These are phyloP conservation scores for Barnettozyma sp. DNA, from an alignment of 805 yeast genomes.

Conservation along the genomic window DNA sequence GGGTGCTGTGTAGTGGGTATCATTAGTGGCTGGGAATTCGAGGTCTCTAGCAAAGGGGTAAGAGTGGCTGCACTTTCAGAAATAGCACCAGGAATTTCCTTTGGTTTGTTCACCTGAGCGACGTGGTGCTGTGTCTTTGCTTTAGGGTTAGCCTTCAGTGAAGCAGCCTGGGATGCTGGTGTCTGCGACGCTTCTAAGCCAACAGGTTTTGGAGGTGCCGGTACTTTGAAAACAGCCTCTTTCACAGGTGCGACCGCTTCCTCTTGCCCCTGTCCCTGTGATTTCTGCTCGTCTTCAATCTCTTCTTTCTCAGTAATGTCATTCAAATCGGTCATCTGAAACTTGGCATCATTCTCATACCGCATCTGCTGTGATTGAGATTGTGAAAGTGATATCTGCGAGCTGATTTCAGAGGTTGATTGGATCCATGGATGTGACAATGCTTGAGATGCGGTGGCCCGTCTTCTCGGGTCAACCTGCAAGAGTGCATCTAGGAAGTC, in stretches of 20 bases:
- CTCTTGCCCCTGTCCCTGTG: constrained; percentile 1
- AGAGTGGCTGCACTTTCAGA: constrained; percentile 6
- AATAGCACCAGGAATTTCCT: too few relatives aligned
- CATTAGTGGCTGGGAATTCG: too few relatives aligned
- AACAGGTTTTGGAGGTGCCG: constrained; percentile 11
- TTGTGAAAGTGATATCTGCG: constrained; percentile 57
- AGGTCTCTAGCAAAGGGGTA: too few relatives aligned
- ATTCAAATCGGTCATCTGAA: constrained; percentile 7
- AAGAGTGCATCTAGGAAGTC: constrained; percentile 66
- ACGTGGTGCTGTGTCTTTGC: too few relatives aligned
- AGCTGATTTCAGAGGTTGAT: constrained; percentile 16
- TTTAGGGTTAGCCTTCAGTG: too few relatives aligned
- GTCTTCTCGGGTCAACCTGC: constrained; percentile 64
- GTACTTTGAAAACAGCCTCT: constrained; percentile 21
- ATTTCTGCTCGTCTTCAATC: constrained; percentile 6
- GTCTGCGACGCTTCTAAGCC: constrained; percentile 8
- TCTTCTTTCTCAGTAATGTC: constrained; percentile 4
- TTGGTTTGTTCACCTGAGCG: too few relatives aligned
- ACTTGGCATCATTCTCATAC: constrained; percentile 29
- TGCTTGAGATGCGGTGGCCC: constrained; percentile 74
- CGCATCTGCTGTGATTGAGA: constrained; percentile 61
- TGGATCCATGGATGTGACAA: constrained; percentile 77
- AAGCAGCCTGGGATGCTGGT: too few relatives aligned
- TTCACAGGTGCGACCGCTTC: too few relatives aligned
- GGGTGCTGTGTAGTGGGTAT: constrained; percentile 34